phyloP scores from a whole-genome alignment of 768 basidiomycete genomes.

The Termitomyces sp. region DNA sequence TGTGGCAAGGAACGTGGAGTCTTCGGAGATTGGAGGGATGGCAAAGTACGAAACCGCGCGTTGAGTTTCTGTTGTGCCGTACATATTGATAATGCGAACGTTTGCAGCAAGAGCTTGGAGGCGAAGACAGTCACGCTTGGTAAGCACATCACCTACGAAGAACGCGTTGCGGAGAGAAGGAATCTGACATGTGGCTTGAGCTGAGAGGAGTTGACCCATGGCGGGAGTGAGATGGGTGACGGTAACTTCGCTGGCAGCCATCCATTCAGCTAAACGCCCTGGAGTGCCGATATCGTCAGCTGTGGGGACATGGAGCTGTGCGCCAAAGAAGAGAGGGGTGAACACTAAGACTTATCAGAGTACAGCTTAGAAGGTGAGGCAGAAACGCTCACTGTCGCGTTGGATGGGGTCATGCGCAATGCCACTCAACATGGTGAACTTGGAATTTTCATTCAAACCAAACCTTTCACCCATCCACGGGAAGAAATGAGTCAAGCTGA shows the following conservation, averaged over 20 bases:
- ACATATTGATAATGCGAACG: constrained; percentile 98
- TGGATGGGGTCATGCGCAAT: constrained; percentile 99
- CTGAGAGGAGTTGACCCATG: constrained; percentile 96
- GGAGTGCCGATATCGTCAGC: constrained; percentile 96
- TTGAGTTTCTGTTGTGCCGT: constrained; percentile 98
- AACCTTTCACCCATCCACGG: constrained; percentile 97
- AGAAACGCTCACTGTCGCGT: constrained; percentile 80
- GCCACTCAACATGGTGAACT: constrained; percentile 97
- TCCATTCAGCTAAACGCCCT: constrained; percentile 96
- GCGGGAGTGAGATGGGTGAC: constrained; percentile 98
- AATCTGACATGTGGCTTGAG: constrained; percentile 75
- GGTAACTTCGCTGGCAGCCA: constrained; percentile 86
- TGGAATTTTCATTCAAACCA: constrained; percentile 63
- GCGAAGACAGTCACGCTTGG: constrained; percentile 95
- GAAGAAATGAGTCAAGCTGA: constrained; percentile 97
- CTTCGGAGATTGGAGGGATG: constrained; percentile 78
- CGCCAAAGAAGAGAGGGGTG: constrained; percentile 96
- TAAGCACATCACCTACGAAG: constrained; percentile 98
- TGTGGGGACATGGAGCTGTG: constrained; percentile 92
- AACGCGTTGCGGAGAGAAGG: constrained; percentile 87
- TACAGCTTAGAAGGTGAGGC: neutral
- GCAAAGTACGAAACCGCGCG: constrained; percentile 97
- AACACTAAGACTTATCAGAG: constrained; percentile 60
- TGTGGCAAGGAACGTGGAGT: constrained; percentile 86
- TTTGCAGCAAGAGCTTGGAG: constrained; percentile 90